Evolutionary conservation across 768 basidiomycete species (phyloP).

Genomic region (Xerocomellus chrysenteron): DNA sequence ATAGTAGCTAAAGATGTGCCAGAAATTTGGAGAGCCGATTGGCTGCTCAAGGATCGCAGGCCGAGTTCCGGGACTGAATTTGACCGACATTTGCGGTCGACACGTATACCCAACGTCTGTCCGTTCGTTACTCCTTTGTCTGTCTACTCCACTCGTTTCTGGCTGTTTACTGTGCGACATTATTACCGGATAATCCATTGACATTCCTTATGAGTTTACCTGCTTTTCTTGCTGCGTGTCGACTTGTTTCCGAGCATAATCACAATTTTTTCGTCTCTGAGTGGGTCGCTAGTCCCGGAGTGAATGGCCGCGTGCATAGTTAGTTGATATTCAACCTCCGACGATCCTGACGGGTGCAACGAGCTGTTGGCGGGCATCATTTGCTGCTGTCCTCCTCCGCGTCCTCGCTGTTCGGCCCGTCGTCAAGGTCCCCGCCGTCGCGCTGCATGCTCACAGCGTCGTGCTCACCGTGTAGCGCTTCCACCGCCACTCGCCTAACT

Average conservation of each 20-base stretch:
- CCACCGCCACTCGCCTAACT: constrained; percentile 1
- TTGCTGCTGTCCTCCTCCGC: not conserved
- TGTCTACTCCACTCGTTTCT: constrained; percentile 33
- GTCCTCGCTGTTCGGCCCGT: constrained; percentile 10
- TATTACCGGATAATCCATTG: constrained; percentile 39
- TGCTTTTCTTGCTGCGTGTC: constrained; percentile 29
- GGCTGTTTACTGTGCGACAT: constrained; percentile 34
- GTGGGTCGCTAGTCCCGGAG: not conserved
- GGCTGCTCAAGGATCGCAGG: constrained; percentile 83
- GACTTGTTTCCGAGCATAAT: constrained; percentile 25
- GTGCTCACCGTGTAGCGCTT: constrained; percentile 12
- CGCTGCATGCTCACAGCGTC: constrained; percentile 11
- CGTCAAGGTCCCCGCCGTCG: constrained; percentile 2
- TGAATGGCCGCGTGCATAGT: constrained; percentile 12
- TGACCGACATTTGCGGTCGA: constrained; percentile 28
- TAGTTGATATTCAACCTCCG: constrained; percentile 29
- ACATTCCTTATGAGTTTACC: constrained; percentile 34
- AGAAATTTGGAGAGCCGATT: constrained; percentile 90
- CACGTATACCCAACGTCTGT: constrained; percentile 35
- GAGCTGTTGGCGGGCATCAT: constrained; percentile 6
- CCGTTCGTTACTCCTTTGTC: constrained; percentile 38
- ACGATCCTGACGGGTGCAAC: constrained; percentile 17
- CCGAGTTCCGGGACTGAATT: constrained; percentile 68
- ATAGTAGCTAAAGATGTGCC: not conserved
- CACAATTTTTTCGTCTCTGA: constrained; percentile 12